Evolutionary conservation across 148 eudicot genomes (phyloP).

Genomic region (Vaccinium darrowii): DNA sequence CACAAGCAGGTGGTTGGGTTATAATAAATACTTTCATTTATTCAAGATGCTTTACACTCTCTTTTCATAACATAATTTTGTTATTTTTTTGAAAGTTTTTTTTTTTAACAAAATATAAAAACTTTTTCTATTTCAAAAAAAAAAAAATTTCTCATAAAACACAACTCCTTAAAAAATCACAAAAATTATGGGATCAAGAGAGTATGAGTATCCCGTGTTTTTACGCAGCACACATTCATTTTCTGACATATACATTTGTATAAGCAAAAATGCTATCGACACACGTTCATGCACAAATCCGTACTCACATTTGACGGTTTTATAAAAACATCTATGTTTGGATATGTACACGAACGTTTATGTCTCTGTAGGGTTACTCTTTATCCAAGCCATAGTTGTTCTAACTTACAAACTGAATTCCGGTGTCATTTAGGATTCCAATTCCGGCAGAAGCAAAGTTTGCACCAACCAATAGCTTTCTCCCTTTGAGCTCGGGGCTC

Average conservation of each 20-base stretch:
- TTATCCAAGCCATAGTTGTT: neutral
- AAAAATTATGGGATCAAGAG: too few species aligned
- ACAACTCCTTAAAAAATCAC: too few species aligned
- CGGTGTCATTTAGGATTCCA: slow-evolving; percentile 80
- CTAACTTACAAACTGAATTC: slow-evolving; percentile 67
- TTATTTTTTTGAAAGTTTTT: neutral
- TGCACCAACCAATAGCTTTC: slow-evolving; percentile 59
- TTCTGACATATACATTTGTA: neutral
- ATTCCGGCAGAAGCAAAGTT: slow-evolving; percentile 82
- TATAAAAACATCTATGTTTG: too few species aligned
- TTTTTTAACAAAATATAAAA: neutral
- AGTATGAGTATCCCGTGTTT: too few species aligned
- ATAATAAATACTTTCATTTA: neutral
- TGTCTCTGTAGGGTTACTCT: neutral
- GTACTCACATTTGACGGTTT: neutral
- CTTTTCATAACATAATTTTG: neutral
- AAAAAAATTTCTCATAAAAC: neutral
- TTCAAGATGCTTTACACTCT: neutral
- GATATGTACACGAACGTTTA: neutral
- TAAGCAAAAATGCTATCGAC: neutral
- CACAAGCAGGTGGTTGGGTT: neutral
- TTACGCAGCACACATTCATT: too few species aligned
- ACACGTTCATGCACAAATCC: neutral
- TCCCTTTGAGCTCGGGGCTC: slow-evolving; percentile 46
- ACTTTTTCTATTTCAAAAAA: neutral